Evolutionary conservation across 331 rosid species (phyloP), one percentile per base, ranked within the genome.

Genomic region (Stylosanthes scabra): DNA sequence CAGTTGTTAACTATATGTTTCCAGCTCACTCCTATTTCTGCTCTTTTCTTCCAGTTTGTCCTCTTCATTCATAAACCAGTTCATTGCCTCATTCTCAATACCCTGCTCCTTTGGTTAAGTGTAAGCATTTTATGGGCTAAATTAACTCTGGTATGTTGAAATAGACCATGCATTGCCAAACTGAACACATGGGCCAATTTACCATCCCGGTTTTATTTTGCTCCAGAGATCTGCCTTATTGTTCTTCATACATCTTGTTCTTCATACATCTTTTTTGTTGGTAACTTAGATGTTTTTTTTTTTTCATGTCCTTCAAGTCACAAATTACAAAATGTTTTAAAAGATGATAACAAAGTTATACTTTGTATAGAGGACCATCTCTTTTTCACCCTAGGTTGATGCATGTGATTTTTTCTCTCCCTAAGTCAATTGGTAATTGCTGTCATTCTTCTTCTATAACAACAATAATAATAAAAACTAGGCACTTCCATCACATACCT

Each of bases 201-300:
- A 46, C 52, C 62, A 60, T 78, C 59, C 62, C 25, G 11, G 37
- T 57, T 63, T 78, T 65, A 55, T 13, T 28, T 57, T 8, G 11
- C 46, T 8, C n/a, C 40, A 10, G 7, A 50, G 9, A 29, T 58
- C 59, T 14, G 60, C 70, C 25, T 57, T 14, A 29, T 60, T 16
- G 73, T 67, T 66, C 50, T 59, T 66, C 59, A 14, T 45, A 39
- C 42, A 4, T 3, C 11, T 59, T 67, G 73, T 67, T 66, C 50
- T 59, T 66, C 59, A 14, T 45, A 39, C 42, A 4, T 3, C 11
- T 59, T 67, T 60, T 61, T 51, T 20, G 39, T 66, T 66, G 42
- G 44, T 52, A 73, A 66, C 25, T 72, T 58, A 1, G 44, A 72
- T 25, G 34, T 72, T 74, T 72, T 57, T 71, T 69, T 69, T 44